Conservation (phyloP, 2,329 filamentous ascomycete genomes). For the Zopfia rhizophila region DNA sequence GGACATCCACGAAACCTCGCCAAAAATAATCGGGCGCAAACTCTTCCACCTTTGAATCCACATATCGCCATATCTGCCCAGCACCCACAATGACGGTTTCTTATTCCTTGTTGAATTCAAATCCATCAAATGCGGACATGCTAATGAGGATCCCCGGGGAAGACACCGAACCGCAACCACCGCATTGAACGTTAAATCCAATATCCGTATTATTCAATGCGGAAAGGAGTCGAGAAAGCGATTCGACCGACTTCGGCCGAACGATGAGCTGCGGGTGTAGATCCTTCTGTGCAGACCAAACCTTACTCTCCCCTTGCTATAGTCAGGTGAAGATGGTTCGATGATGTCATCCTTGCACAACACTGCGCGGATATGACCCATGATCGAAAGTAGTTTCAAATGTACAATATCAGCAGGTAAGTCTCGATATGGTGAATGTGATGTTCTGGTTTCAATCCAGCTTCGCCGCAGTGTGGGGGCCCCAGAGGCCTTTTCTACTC, state of each 20-base stretch:
- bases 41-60: slow-evolving; percentile 49
- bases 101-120: slow-evolving; percentile 43
- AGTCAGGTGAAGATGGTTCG: slow-evolving; percentile 27
- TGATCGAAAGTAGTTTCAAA: too few species aligned
- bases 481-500: too few species aligned
- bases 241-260: slow-evolving; percentile 39
- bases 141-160: slow-evolving; percentile 52
- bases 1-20: slow-evolving; percentile 54
- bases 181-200: slow-evolving; percentile 51
- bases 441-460: too few species aligned
- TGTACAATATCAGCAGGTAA: too few species aligned
- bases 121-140: slow-evolving; percentile 50
- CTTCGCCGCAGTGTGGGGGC: too few species aligned
- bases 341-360: slow-evolving; percentile 34
- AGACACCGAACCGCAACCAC: slow-evolving; percentile 50
- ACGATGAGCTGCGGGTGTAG: slow-evolving; percentile 46
- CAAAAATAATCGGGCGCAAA: slow-evolving; percentile 47
- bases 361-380: slow-evolving; percentile 18
- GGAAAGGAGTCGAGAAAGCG: slow-evolving; percentile 45
- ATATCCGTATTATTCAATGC: slow-evolving; percentile 45
- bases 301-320: slow-evolving; percentile 29
- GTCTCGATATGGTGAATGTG: too few species aligned
- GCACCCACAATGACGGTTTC: slow-evolving; percentile 49
- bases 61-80: slow-evolving; percentile 51
- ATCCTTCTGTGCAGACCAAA: slow-evolving; percentile 50